Evolutionary conservation across 2,329 filamentous ascomycete genomes (phyloP).

Genomic region (Scolecobasidium constrictum): DNA sequence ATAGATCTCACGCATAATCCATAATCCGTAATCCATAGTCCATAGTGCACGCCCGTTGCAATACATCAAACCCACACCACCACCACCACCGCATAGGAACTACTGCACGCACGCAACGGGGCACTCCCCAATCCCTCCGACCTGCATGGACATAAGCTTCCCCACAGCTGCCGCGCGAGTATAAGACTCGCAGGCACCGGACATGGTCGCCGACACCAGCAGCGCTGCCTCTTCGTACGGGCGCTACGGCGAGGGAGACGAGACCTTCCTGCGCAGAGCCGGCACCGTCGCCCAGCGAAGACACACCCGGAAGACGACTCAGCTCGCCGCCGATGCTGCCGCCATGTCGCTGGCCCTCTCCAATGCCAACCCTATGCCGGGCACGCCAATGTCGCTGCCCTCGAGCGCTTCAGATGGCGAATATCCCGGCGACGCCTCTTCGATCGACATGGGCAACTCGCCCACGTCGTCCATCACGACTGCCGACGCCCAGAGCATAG

Average conservation of each 20-base stretch:
- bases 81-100: no score
- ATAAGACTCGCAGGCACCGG: no score
- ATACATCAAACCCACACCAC: no score
- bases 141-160: no score
- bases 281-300: constrained; percentile 3
- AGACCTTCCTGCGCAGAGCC: neutral
- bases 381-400: neutral
- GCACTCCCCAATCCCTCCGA: no score
- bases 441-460: neutral
- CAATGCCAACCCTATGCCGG: neutral
- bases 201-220: no score
- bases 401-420: neutral
- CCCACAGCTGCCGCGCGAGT: no score
- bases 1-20: no score
- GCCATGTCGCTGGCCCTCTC: neutral
- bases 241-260: constrained; percentile 1
- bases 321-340: neutral
- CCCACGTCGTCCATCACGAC: neutral
- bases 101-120: no score
- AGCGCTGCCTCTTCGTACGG: no score
- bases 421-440: neutral
- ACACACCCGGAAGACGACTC: neutral
- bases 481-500: neutral
- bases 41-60: no score
- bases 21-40: no score